These are phyloP conservation scores for Teunomyces gatunensis DNA, from an alignment of 805 yeast genomes.

Conservation along the genomic window DNA sequence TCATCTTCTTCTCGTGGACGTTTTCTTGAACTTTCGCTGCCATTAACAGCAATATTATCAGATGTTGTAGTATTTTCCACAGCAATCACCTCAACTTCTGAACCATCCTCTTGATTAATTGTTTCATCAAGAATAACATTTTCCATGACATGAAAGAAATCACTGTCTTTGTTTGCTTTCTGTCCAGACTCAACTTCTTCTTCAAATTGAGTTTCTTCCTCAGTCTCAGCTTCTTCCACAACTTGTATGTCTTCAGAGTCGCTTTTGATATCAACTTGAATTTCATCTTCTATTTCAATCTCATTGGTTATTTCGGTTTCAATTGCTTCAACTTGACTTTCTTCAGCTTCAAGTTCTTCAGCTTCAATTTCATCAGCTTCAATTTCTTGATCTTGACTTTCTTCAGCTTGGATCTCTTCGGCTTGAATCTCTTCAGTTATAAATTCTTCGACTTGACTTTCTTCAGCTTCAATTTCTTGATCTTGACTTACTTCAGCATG, in stretches of 20 bases:
- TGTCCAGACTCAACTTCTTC: neutral
- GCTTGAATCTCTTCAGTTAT: neutral
- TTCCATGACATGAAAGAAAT: neutral
- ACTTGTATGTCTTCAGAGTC: neutral
- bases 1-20: neutral
- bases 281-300: neutral
- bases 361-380: neutral
- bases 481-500: neutral
- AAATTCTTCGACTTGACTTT: neutral
- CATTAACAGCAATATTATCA: neutral
- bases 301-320: neutral
- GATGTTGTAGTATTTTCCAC: neutral
- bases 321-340: neutral
- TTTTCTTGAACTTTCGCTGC: neutral
- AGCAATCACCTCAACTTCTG: neutral
- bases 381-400: neutral
- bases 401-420: neutral
- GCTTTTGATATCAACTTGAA: neutral
- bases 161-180: neutral
- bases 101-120: neutral
- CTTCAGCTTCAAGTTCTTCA: neutral
- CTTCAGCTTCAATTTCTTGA: neutral
- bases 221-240: neutral
- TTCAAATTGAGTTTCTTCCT: neutral
- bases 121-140: neutral